Percentiles rank a stretch among this genome's conserved stretches.
phyloP scores from a whole-genome alignment of 2,329 filamentous ascomycete genomes.

The Exophiala mesophila region DNA sequence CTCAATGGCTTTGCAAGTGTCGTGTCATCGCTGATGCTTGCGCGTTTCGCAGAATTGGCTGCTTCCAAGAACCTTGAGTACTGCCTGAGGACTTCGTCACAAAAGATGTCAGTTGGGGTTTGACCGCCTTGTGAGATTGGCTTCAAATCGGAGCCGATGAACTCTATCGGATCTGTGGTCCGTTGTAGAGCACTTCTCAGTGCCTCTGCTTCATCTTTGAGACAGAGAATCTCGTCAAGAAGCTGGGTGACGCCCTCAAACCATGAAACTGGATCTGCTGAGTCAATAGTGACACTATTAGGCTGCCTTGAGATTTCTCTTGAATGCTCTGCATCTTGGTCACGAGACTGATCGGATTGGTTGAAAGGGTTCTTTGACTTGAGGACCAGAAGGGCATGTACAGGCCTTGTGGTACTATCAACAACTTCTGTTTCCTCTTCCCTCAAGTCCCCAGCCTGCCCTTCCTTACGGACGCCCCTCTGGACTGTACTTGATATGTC shows the following conservation, averaged over 20 bases:
- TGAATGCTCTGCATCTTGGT: too few species aligned
- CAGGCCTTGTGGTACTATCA: too few species aligned
- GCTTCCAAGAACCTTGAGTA: constrained; percentile 1
- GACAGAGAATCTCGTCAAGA: background rate
- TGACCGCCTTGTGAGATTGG: background rate
- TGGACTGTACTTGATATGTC: too few species aligned
- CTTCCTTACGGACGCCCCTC: too few species aligned
- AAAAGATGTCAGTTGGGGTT: background rate
- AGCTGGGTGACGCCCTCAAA: background rate
- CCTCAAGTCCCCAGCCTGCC: too few species aligned
- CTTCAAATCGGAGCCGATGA: background rate
- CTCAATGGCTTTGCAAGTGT: background rate
- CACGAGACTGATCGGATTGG: too few species aligned
- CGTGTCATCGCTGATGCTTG: background rate
- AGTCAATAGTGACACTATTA: background rate
- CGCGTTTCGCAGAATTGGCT: background rate
- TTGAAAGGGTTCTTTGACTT: too few species aligned
- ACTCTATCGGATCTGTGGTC: background rate
- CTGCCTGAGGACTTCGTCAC: background rate
- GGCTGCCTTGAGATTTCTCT: background rate
- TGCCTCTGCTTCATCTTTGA: background rate
- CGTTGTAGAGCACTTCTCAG: background rate
- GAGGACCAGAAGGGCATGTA: too few species aligned
- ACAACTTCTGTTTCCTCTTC: too few species aligned
- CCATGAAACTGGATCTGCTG: background rate